Conservation (phyloP, 2,329 filamentous ascomycete species). For the Metarhizium humberi region DNA sequence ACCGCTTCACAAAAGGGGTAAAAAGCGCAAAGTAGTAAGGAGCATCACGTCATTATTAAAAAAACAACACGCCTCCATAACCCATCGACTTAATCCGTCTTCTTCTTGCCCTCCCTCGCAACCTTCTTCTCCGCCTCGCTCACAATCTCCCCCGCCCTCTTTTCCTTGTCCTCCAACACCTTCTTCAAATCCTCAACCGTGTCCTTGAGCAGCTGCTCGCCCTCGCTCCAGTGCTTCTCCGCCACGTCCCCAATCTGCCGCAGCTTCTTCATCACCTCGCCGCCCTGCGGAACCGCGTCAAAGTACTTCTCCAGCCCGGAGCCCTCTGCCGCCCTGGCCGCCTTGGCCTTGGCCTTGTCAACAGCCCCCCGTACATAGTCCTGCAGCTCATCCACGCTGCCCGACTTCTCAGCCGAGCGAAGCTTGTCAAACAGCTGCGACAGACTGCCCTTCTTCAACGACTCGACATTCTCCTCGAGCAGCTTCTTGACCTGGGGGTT, state of each 20-base stretch:
- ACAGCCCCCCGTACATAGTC: constrained; percentile 23
- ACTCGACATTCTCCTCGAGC: constrained; percentile 59
- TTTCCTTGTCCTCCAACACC: constrained; percentile 50
- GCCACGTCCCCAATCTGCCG: constrained; percentile 55
- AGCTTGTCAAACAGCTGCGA: constrained; percentile 54
- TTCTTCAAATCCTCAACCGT: constrained; percentile 57
- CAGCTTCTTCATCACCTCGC: constrained; percentile 56
- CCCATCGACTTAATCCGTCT: not conserved
- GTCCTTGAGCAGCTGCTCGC: constrained; percentile 59
- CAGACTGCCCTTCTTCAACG: constrained; percentile 58
- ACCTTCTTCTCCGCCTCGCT: constrained; percentile 40
- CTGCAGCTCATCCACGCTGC: constrained; percentile 39
- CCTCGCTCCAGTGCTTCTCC: constrained; percentile 59
- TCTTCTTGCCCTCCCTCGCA: not conserved
- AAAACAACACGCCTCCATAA: not conserved
- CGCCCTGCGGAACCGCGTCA: constrained; percentile 54
- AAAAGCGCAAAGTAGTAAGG: not conserved
- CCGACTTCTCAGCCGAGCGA: constrained; percentile 51
- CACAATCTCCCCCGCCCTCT: constrained; percentile 48
- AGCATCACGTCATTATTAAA: not conserved
- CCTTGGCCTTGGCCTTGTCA: constrained; percentile 12
- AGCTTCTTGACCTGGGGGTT: constrained; percentile 67
- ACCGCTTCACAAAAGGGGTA: too few species aligned
- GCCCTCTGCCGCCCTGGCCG: constrained; percentile 25
- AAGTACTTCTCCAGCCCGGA: constrained; percentile 51